Evolutionary conservation across 2,329 filamentous ascomycete species (phyloP).

Genomic region (Dactylellina cionopaga): DNA sequence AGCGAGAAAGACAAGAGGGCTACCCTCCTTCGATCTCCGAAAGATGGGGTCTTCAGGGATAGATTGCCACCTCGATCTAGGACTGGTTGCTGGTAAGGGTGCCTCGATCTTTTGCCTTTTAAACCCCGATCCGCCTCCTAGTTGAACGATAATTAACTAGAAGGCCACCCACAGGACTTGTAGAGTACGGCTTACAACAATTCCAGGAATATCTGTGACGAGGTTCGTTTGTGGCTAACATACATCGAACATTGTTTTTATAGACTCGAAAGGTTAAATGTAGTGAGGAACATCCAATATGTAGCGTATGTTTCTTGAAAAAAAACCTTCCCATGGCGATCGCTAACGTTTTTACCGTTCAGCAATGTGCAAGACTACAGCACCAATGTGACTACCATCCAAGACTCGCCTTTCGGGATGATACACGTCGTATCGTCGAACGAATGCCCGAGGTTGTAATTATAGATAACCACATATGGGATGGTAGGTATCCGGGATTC

Average conservation of each 20-base stretch:
- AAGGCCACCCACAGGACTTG: constrained; percentile 55
- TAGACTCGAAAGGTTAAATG: constrained; percentile 65
- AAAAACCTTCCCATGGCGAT: too few species aligned
- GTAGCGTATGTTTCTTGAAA: constrained; percentile 63
- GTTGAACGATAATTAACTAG: constrained; percentile 52
- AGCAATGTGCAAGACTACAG: constrained; percentile 68
- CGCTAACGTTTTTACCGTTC: constrained; percentile 3
- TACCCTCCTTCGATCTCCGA: constrained; percentile 25
- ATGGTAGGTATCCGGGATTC: constrained; percentile 63
- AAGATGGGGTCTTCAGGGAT: constrained; percentile 35
- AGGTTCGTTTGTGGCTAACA: constrained; percentile 15
- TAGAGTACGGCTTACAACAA: constrained; percentile 54
- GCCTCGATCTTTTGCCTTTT: constrained; percentile 15
- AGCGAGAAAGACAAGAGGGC: constrained; percentile 43
- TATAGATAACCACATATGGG: constrained; percentile 67
- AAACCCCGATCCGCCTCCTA: constrained; percentile 33
- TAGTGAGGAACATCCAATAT: constrained; percentile 67
- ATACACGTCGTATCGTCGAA: constrained; percentile 65
- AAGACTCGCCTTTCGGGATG: constrained; percentile 67
- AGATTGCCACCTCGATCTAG: constrained; percentile 58
- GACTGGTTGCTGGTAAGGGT: constrained; percentile 58
- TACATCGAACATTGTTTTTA: not conserved
- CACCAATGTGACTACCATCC: constrained; percentile 70
- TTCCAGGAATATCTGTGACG: constrained; percentile 5
- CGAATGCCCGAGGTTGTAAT: constrained; percentile 67